A percentile compares a stretch with the other conserved stretches of the same genome.
phyloP scores from a whole-genome alignment of 2,329 filamentous ascomycete genomes.

The Bipolaris sorokiniana region DNA sequence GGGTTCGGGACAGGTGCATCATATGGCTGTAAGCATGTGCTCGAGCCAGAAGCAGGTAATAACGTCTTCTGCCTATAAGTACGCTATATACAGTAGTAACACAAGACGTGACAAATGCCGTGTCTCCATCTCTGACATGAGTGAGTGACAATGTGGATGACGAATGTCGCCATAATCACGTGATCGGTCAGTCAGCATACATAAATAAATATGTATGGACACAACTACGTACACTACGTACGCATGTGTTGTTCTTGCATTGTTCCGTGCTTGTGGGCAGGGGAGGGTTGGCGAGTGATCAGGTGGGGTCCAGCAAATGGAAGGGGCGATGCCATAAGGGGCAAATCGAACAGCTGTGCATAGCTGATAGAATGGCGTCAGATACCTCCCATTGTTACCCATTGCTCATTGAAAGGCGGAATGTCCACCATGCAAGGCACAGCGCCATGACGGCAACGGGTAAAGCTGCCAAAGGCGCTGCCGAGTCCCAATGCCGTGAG shows the following conservation, averaged over 20 bases:
- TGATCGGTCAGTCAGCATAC: conserved; percentile 3
- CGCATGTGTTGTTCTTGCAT: conserved; percentile 15
- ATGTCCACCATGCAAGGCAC: neutral
- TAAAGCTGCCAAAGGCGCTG: neutral
- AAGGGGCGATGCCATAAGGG: neutral
- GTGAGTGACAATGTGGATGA: neutral
- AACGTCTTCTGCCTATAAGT: too few relatives aligned
- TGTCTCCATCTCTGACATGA: neutral
- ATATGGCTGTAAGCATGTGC: too few relatives aligned
- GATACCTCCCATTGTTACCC: neutral
- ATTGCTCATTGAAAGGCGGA: neutral
- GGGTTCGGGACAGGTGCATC: neutral
- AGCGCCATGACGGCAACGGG: neutral
- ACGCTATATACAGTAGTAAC: too few relatives aligned
- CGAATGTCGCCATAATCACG: neutral
- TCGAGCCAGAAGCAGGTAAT: too few relatives aligned
- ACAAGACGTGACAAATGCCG: neutral
- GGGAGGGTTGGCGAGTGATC: conserved; percentile 4
- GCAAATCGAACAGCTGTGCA: neutral
- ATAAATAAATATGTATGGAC: too few relatives aligned
- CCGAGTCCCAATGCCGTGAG: neutral
- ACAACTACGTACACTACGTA: neutral
- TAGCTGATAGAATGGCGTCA: neutral
- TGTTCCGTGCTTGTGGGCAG: conserved; percentile 9
- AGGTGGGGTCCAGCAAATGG: conserved; percentile 6